These are phyloP conservation scores for Spergularia azorica DNA, from an alignment of 179 eudicot genomes.

Conservation along the genomic window DNA sequence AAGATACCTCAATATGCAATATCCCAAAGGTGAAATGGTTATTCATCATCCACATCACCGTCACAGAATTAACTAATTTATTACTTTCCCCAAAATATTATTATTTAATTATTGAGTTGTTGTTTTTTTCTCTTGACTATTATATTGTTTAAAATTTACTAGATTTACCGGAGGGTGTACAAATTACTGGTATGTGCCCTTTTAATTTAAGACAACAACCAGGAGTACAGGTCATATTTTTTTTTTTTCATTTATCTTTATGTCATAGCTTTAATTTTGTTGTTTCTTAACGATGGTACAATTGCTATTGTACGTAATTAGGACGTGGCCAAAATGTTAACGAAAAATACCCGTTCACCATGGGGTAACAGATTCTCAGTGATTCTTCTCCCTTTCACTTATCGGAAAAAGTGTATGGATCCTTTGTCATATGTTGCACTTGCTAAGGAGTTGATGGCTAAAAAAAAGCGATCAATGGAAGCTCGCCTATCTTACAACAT, in stretches of 20 bases:
- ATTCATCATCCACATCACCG: no score
- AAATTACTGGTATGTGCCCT: constrained; percentile 61
- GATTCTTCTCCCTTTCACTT: constrained; percentile 54
- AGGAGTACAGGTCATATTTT: constrained; percentile 59
- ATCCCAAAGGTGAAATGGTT: constrained; percentile 42
- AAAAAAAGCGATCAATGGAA: constrained; percentile 63
- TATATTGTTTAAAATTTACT: background rate
- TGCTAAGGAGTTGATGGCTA: constrained; percentile 61
- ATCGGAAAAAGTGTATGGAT: constrained; percentile 33
- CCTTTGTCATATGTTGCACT: constrained; percentile 48
- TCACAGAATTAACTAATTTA: no score
- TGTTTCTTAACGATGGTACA: no score
- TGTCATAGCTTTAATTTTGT: no score
- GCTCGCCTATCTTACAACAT: constrained; percentile 45
- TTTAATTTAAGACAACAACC: constrained; percentile 55
- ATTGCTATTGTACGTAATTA: constrained; percentile 5
- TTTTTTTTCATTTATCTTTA: no score
- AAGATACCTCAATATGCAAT: constrained; percentile 50
- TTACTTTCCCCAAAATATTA: no score
- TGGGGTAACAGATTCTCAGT: constrained; percentile 72
- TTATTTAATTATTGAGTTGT: no score
- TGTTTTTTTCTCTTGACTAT: no score
- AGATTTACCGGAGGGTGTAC: constrained; percentile 57
- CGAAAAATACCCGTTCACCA: constrained; percentile 33
- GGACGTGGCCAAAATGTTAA: constrained; percentile 53